These are phyloP conservation scores for Corymbia citriodora DNA, from an alignment of 441 rosid genomes.

Conservation along the genomic window DNA sequence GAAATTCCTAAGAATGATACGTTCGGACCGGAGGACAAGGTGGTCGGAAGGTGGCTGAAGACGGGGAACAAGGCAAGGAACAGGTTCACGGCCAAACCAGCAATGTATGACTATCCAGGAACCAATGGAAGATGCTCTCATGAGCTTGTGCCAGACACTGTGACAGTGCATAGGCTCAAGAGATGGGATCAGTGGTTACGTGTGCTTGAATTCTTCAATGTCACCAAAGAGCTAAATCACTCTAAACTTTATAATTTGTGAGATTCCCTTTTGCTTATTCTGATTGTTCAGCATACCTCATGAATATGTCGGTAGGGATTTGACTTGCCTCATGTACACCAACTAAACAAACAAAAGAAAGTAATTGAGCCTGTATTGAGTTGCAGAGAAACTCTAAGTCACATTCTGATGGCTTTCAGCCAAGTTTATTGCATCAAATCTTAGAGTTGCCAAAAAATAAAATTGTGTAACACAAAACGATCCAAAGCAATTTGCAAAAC, in stretches of 20 bases:
- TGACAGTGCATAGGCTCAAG: conserved; percentile 36
- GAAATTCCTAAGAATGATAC: conserved; percentile 18
- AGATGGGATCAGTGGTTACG: conserved; percentile 36
- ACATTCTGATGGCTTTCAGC: background rate
- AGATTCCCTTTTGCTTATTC: background rate
- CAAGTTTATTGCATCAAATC: background rate
- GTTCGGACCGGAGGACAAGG: conserved; percentile 35
- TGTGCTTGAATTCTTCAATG: conserved; percentile 30
- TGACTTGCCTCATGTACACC: background rate
- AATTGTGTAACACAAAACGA: background rate
- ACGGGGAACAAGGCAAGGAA: conserved; percentile 29
- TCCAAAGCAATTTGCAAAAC: background rate
- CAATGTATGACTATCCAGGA: conserved; percentile 43
- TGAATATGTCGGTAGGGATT: background rate
- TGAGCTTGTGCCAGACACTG: conserved; percentile 28
- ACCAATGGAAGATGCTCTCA: conserved; percentile 34
- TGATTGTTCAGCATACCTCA: background rate
- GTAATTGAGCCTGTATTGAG: background rate
- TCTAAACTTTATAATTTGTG: background rate
- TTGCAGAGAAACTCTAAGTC: background rate
- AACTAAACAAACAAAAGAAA: background rate
- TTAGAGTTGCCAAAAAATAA: background rate
- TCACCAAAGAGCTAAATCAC: conserved; percentile 11
- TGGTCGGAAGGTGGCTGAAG: conserved; percentile 38
- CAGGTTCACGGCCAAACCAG: conserved; percentile 25